Evolutionary conservation across 2,329 filamentous ascomycete genomes (phyloP).

Genomic region (Sarocladium oryzae): DNA sequence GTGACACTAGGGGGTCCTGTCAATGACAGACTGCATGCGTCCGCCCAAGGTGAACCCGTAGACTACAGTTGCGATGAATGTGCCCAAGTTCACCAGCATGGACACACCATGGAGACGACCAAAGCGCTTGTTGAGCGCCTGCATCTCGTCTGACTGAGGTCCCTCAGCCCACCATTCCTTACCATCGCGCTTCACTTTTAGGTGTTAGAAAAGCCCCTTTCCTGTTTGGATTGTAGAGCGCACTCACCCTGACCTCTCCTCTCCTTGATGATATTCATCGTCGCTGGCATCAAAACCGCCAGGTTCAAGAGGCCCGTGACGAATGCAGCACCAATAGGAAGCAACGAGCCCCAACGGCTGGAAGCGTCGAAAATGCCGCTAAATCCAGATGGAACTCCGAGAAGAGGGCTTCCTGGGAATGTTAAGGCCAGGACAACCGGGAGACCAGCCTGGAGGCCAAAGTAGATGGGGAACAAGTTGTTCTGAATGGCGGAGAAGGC

Average conservation of each 20-base stretch:
- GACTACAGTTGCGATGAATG: slow-evolving; percentile 60
- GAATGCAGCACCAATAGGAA: slow-evolving; percentile 64
- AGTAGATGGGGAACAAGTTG: slow-evolving; percentile 82
- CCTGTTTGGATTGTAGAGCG: no score
- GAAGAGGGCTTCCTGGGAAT: slow-evolving; percentile 58
- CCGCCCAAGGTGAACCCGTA: slow-evolving; percentile 73
- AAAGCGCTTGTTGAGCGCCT: slow-evolving; percentile 71
- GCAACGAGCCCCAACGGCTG: slow-evolving; percentile 58
- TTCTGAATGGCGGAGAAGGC: slow-evolving; percentile 78
- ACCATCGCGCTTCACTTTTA: slow-evolving; percentile 71
- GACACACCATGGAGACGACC: slow-evolving; percentile 74
- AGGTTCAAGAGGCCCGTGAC: slow-evolving; percentile 66
- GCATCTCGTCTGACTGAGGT: slow-evolving; percentile 81
- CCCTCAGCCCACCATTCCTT: slow-evolving; percentile 77
- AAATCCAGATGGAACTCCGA: slow-evolving; percentile 41
- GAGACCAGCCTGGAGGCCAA: slow-evolving; percentile 70
- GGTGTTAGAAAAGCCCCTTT: background rate
- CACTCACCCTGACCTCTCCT: slow-evolving; percentile 72
- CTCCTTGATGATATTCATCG: slow-evolving; percentile 66
- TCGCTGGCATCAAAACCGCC: slow-evolving; percentile 65
- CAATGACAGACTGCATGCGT: slow-evolving; percentile 42
- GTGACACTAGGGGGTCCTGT: slow-evolving; percentile 5
- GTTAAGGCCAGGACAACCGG: slow-evolving; percentile 71
- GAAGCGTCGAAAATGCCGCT: slow-evolving; percentile 51
- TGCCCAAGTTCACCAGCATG: slow-evolving; percentile 69